Conservation (phyloP, 345 rosid genomes). For the Anacardium occidentale region DNA sequence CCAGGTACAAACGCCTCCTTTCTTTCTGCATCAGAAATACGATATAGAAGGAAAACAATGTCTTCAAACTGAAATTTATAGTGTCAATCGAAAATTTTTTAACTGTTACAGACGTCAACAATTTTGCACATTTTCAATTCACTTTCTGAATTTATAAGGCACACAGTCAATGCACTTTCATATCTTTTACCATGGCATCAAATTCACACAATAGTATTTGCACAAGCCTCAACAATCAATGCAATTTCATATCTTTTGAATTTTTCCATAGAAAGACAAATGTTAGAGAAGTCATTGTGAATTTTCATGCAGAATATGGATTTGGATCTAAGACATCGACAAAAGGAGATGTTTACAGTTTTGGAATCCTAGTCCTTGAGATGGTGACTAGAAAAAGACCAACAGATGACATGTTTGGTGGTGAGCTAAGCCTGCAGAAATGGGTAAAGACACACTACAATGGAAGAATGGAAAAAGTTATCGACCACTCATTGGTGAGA, state of each 20-base stretch:
- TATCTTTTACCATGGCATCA: background rate
- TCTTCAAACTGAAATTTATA: background rate
- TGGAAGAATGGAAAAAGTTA: constrained; percentile 34
- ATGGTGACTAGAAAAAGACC: constrained; percentile 53
- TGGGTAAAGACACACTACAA: constrained; percentile 44
- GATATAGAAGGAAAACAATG: background rate
- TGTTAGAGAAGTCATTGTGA: background rate
- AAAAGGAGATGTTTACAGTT: constrained; percentile 55
- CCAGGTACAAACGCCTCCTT: constrained; percentile 39
- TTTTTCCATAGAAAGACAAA: background rate
- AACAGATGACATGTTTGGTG: constrained; percentile 46
- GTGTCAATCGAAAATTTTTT: background rate
- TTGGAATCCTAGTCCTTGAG: constrained; percentile 48
- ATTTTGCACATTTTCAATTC: background rate
- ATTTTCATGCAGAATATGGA: constrained; percentile 49
- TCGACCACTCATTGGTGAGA: constrained; percentile 41
- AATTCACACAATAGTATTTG: background rate
- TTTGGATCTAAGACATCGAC: constrained; percentile 45
- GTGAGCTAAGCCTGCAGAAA: constrained; percentile 38
- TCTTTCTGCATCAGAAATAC: background rate
- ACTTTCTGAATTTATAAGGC: too few relatives aligned
- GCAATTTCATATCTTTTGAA: background rate
- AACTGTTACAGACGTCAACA: background rate
- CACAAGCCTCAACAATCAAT: background rate
- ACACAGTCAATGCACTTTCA: too few relatives aligned